These are phyloP conservation scores for Hypomontagnella monticulosa DNA, from an alignment of 495 filamentous ascomycete species.

Conservation along the genomic window DNA sequence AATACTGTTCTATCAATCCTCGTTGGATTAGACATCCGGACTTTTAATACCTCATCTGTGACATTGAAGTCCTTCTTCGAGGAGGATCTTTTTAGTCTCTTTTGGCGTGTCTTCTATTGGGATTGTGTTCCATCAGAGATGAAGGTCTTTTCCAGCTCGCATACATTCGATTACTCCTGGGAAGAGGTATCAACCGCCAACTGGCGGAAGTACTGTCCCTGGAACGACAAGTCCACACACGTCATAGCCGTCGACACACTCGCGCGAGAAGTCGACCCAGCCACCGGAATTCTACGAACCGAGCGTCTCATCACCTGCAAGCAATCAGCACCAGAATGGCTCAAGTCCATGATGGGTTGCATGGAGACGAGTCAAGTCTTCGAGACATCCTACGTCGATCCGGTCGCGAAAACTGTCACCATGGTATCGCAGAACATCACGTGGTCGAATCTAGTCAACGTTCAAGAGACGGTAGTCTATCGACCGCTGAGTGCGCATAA, in stretches of 20 bases:
- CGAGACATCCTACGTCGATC: conserved; percentile 95
- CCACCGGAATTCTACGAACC: conserved; percentile 90
- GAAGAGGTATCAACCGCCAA: conserved; percentile 98
- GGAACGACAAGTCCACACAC: conserved; percentile 95
- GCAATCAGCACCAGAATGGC: conserved; percentile 88
- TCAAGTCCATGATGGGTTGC: conserved; percentile 76
- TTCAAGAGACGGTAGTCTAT: conserved; percentile 91
- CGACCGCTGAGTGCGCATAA: conserved; percentile 68
- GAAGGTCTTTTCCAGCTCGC: conserved; percentile 91
- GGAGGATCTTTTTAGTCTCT: background rate
- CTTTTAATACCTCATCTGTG: conserved; percentile 6
- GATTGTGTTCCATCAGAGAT: conserved; percentile 59
- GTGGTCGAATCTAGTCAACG: conserved; percentile 83
- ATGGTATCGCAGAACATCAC: conserved; percentile 95
- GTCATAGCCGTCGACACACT: conserved; percentile 95
- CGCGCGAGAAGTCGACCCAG: conserved; percentile 78
- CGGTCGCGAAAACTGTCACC: conserved; percentile 79
- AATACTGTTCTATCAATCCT: conserved; percentile 7
- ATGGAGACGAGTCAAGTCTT: conserved; percentile 83
- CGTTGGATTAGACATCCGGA: background rate
- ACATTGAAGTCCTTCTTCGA: background rate
- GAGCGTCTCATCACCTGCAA: conserved; percentile 96
- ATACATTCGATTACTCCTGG: conserved; percentile 97
- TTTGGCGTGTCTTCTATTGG: background rate
- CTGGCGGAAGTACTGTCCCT: conserved; percentile 98